Evolutionary conservation across 2,329 filamentous ascomycete genomes (phyloP), one percentile per base, ranked within the genome.

Genomic region (Lachnellula occidentalis): DNA sequence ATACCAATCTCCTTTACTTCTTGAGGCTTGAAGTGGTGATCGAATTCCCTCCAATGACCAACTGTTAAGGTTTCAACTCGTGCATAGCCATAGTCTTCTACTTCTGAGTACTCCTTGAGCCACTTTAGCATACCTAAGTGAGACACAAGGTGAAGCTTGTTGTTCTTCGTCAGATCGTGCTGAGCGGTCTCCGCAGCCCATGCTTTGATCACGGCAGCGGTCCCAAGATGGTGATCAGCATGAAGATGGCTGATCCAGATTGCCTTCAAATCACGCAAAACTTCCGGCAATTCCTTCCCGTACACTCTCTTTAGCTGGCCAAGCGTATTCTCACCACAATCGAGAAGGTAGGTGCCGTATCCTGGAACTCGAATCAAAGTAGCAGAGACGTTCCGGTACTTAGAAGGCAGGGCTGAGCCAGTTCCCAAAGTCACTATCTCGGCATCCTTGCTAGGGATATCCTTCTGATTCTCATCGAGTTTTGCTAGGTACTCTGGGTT

Each of bases 221-320:
- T 88, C 27, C 94, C 94, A 19, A 99, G 80, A 67, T 97, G 94
- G 72, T 99, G 94, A 72, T 99, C 94, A 4, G 94, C 94, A 71
- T 99, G 94, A 58, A 95, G 76, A 73, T 99, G 94, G 70, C 90
- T 95, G 72, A 99, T 94, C 83, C 90, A 95, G 59, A 99, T 86
- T 62, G 84, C 82, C 51, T 85, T 86, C 43, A 99, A 76, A 59
- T 95, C 85, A 56, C 76, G 79, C n/a, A 99, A 75, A 12, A 96
- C 78, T n/a, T 85, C 77, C 27, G 76, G 75, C 3, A 92, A 74
- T 60, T 89, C 80, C 4, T 83, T 77, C 5, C 80, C 78, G 64
- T 88, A 92, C 0, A 88, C 77, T 49, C 94, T 87, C 55, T 82
- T 83, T 39, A 99, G 74, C 69, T 96, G 92, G 11, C 92, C 92